phyloP scores from a whole-genome alignment of 129 eudicot genomes.

The Chrysanthemum seticuspe region DNA sequence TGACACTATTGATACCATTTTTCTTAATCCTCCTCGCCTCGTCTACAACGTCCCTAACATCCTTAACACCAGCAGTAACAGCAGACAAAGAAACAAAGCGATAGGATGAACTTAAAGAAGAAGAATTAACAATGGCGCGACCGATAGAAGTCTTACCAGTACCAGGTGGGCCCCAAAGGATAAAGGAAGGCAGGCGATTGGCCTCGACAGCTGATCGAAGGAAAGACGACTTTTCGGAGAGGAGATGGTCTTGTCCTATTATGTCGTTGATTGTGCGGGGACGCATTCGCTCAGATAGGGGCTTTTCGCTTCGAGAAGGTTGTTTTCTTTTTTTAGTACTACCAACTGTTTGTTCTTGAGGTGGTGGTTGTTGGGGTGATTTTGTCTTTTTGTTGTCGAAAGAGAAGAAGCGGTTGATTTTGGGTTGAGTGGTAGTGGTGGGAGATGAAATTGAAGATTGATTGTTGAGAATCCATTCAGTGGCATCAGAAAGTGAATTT shows the following conservation, averaged over 20 bases:
- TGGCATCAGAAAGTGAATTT: conserved; percentile 50
- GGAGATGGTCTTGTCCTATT: conserved; percentile 86
- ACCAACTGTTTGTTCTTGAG: neutral
- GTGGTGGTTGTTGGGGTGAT: neutral
- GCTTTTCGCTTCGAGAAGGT: conserved; percentile 32
- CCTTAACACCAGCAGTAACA: conserved; percentile 82
- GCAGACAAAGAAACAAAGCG: conserved; percentile 73
- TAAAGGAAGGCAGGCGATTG: conserved; percentile 65
- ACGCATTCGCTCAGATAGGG: conserved; percentile 85
- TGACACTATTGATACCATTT: conserved; percentile 20
- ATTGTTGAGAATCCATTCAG: conserved; percentile 64
- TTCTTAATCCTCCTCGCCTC: conserved; percentile 53
- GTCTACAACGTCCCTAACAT: conserved; percentile 86
- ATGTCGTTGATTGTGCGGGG: conserved; percentile 60
- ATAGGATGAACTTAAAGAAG: conserved; percentile 31
- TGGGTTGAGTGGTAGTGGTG: conserved; percentile 24
- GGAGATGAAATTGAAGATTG: conserved; percentile 18
- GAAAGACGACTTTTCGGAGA: conserved; percentile 50
- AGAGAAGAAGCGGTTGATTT: conserved; percentile 66
- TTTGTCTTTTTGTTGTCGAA: conserved; percentile 29
- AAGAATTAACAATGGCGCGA: conserved; percentile 59
- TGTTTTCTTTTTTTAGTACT: conserved; percentile 13
- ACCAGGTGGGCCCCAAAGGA: conserved; percentile 98
- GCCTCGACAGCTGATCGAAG: conserved; percentile 54
- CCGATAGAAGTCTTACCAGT: conserved; percentile 94